phyloP scores from a whole-genome alignment of 768 basidiomycete genomes.

The Rhodotorula paludigena region DNA sequence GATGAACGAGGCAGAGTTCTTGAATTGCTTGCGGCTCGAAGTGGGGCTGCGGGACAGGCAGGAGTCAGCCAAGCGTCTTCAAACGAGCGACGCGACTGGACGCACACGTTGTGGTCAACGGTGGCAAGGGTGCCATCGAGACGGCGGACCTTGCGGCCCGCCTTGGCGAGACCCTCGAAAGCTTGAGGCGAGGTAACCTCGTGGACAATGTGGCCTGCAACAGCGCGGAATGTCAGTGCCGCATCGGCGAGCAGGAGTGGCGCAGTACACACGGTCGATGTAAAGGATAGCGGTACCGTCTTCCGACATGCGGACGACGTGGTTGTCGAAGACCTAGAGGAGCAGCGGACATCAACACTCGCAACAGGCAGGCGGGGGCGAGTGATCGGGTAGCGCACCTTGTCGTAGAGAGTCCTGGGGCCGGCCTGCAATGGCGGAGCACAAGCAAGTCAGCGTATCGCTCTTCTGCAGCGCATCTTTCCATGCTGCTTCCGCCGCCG shows the following conservation, averaged over 20 bases:
- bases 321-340: conserved; percentile 80
- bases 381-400: conserved; percentile 46
- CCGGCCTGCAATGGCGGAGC: not conserved
- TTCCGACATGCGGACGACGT: conserved; percentile 59
- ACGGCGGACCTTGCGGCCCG: conserved; percentile 69
- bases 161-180: conserved; percentile 50
- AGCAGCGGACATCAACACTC: not conserved
- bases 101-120: conserved; percentile 60
- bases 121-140: conserved; percentile 86
- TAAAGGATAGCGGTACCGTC: conserved; percentile 50
- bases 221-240: not conserved
- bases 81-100: not conserved
- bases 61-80: conserved; percentile 55
- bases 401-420: conserved; percentile 80
- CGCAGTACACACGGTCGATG: conserved; percentile 45
- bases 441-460: not conserved
- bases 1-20: conserved; percentile 66
- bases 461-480: too few relatives aligned
- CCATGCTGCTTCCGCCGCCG: too few relatives aligned
- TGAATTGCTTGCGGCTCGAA: conserved; percentile 52
- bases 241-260: not conserved
- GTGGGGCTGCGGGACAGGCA: conserved; percentile 40
- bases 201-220: conserved; percentile 59
- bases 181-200: conserved; percentile 94
- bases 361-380: too few relatives aligned